A percentile compares a stretch with the other conserved stretches of the same genome.
Evolutionary conservation across 1,139 yeast genomes (phyloP).

Genomic region (Chernovozyma aurita): DNA sequence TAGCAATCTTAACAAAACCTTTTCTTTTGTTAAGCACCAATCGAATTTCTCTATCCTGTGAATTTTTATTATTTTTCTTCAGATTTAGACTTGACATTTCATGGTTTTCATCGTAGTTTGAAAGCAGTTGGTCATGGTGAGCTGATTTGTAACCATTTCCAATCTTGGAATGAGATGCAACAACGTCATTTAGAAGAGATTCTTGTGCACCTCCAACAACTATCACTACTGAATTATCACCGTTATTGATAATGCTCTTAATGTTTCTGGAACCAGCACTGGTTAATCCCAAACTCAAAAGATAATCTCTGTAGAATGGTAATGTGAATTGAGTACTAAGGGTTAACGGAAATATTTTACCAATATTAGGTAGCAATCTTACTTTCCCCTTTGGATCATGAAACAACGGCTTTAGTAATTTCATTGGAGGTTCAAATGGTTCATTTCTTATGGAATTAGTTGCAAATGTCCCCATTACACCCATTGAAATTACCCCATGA

Average conservation of each 20-base stretch:
- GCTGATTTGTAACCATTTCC: slow-evolving; percentile 53
- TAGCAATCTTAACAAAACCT: slow-evolving; percentile 85
- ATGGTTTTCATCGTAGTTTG: slow-evolving; percentile 20
- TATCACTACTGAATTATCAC: slow-evolving; percentile 74
- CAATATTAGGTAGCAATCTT: slow-evolving; percentile 74
- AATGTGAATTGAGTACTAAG: slow-evolving; percentile 76
- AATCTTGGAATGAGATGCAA: slow-evolving; percentile 28
- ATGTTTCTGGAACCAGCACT: slow-evolving; percentile 81
- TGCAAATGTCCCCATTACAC: slow-evolving; percentile 82
- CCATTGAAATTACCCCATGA: slow-evolving; percentile 93
- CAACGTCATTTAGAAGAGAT: slow-evolving; percentile 53
- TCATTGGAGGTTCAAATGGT: slow-evolving; percentile 44
- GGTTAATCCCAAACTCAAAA: slow-evolving; percentile 76
- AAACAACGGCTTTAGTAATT: slow-evolving; percentile 46
- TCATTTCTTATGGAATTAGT: slow-evolving; percentile 64
- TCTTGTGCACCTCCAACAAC: slow-evolving; percentile 97
- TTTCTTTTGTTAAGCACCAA: slow-evolving; percentile 73
- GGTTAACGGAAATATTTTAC: slow-evolving; percentile 70
- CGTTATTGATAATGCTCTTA: slow-evolving; percentile 54
- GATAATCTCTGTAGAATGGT: slow-evolving; percentile 88
- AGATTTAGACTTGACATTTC: too few relatives aligned
- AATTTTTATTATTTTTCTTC: neutral
- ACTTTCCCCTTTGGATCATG: slow-evolving; percentile 41
- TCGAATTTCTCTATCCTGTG: slow-evolving; percentile 21
- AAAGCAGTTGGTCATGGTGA: neutral